A percentile compares a stretch with the other conserved stretches of the same genome.
Evolutionary conservation across 177 flowering plant species (phyloP).

Genomic region (Vitis hybrid): DNA sequence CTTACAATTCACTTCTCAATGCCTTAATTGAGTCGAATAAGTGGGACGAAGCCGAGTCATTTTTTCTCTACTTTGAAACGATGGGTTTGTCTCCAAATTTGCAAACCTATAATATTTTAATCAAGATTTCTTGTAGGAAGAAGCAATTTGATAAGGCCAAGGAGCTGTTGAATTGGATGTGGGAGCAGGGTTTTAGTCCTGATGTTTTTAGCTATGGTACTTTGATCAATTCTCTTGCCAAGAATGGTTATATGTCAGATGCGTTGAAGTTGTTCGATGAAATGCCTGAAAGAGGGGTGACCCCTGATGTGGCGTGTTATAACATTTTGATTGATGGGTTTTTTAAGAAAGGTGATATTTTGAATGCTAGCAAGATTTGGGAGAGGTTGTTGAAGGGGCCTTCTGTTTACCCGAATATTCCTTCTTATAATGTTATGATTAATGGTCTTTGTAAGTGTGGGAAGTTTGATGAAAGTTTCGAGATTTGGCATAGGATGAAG

Average conservation of each 20-base stretch:
- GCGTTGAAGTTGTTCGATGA: slow-evolving; percentile 80
- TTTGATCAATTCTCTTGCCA: slow-evolving; percentile 48
- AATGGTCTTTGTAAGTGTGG: slow-evolving; percentile 80
- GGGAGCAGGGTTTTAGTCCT: slow-evolving; percentile 42
- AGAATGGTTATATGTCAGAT: slow-evolving; percentile 37
- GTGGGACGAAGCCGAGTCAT: slow-evolving; percentile 61
- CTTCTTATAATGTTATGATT: slow-evolving; percentile 75
- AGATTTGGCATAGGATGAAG: too few relatives aligned
- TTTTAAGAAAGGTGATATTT: slow-evolving; percentile 45
- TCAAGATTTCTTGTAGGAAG: slow-evolving; percentile 61
- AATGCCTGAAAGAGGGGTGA: slow-evolving; percentile 67
- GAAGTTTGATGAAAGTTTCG: slow-evolving; percentile 41
- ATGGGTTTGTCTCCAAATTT: slow-evolving; percentile 60
- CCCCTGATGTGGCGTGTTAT: slow-evolving; percentile 74
- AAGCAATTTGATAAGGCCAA: slow-evolving; percentile 50
- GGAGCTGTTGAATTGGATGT: slow-evolving; percentile 51
- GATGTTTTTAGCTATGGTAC: slow-evolving; percentile 59
- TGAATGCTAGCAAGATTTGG: slow-evolving; percentile 61
- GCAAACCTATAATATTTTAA: slow-evolving; percentile 68
- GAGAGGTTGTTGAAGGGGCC: slow-evolving; percentile 35
- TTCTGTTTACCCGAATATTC: slow-evolving; percentile 54
- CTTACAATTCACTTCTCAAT: slow-evolving; percentile 68
- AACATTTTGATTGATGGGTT: slow-evolving; percentile 82
- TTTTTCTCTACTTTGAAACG: slow-evolving; percentile 50
- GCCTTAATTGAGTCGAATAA: slow-evolving; percentile 54